These are phyloP conservation scores for Lepidium didymum DNA, from an alignment of 345 rosid species.

Conservation along the genomic window DNA sequence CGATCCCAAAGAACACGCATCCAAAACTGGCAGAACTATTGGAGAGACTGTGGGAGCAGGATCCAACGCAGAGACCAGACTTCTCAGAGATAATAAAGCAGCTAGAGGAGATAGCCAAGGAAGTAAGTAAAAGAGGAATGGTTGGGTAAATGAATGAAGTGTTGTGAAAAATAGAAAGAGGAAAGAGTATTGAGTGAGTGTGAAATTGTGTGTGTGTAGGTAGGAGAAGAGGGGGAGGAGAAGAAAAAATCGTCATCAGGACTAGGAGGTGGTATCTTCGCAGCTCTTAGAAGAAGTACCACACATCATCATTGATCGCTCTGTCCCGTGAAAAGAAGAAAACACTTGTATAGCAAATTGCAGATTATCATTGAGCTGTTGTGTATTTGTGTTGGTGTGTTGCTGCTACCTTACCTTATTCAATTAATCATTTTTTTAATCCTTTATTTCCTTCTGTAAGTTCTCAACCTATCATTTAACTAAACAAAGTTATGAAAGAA, in stretches of 20 bases:
- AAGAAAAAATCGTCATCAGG: conserved; percentile 48
- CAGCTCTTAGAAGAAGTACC: conserved; percentile 68
- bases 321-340: background rate
- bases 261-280: conserved; percentile 59
- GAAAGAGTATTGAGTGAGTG: background rate
- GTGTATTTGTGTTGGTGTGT: background rate
- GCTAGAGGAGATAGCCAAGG: conserved; percentile 65
- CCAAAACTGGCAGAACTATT: conserved; percentile 63
- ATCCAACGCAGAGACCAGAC: conserved; percentile 80
- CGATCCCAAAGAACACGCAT: conserved; percentile 56
- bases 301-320: conserved; percentile 35
- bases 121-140: conserved; percentile 35
- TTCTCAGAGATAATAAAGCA: conserved; percentile 65
- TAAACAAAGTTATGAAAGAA: background rate
- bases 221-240: conserved; percentile 62
- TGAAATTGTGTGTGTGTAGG: conserved; percentile 34
- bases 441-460: background rate
- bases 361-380: background rate
- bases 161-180: background rate
- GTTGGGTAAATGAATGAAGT: background rate
- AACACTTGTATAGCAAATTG: conserved; percentile 5
- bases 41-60: conserved; percentile 83
- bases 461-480: background rate
- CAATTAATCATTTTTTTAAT: background rate
- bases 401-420: background rate